Evolutionary conservation across 331 rosid species (phyloP), one percentile per base, ranked within the genome.

Genomic region (Acacia pycnantha): DNA sequence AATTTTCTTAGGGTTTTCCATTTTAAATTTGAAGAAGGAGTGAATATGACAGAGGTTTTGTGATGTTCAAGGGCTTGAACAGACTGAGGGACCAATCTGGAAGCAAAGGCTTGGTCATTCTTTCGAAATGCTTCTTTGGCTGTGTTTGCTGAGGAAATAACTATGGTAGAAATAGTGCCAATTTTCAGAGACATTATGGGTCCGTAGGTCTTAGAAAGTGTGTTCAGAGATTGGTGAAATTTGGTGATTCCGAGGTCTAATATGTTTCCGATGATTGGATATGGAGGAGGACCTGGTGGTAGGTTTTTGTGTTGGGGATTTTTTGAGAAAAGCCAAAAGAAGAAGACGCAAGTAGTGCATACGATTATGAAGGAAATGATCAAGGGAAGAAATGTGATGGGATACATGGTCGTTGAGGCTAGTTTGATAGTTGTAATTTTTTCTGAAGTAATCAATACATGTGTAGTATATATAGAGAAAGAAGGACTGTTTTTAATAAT

Each of bases 181-280:
- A 84, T 27, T 43, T 62, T 80, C 4, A 84, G 44, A 0, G 65
- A 69, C 70, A 80, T 80, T 2, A 84, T 75, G 41, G 84, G 84
- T 3, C 87, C 87, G 70, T 84, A 76, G 8, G 15, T 84, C 76
- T 69, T 69, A 50, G 84, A 84, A 22, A 84, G 82, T 1, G 47
- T 29, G 4, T 5, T 2, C 11, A 84, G 81, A 26, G 84, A 1
- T 24, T 76, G 62, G 50, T 68, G 87, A 5, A 64, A 50, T 16
- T 74, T 84, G 31, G 40, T 19, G 6, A 68, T 41, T 19, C 78
- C 48, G 37, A 79, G 71, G 26, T 79, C 61, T 41, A 84, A 67
- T 15, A 79, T 75, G 70, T 79, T 84, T 79, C 87, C 87, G 1
- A 84, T 79, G 15, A 84, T 46, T 4, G 84, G 87, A n/a, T 54